These are phyloP conservation scores for sunflower (Helianthus annuus) DNA, from an alignment of 129 eudicot species.

Conservation along the genomic window DNA sequence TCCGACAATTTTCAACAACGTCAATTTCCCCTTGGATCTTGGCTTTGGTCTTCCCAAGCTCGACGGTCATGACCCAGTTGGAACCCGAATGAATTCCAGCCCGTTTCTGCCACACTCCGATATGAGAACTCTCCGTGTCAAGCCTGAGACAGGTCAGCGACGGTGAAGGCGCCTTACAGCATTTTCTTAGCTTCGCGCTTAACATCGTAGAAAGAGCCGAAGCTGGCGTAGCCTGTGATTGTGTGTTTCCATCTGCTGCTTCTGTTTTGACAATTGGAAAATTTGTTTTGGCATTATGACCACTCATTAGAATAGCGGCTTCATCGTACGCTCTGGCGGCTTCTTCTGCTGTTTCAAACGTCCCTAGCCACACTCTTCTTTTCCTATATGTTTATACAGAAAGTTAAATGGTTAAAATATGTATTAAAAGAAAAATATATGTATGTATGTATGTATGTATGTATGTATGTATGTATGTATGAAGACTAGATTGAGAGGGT, in stretches of 20 bases:
- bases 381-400: conserved; percentile 46
- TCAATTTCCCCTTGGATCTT: conserved; percentile 1
- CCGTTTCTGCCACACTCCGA: conserved; percentile 96
- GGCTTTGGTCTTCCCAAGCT: conserved; percentile 54
- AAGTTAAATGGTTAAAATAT: neutral
- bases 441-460: neutral
- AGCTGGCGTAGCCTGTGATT: conserved; percentile 19
- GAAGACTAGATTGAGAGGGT: neutral
- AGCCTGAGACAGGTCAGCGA: conserved; percentile 88
- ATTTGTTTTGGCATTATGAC: conserved; percentile 85
- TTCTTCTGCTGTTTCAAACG: conserved; percentile 94
- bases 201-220: conserved; percentile 58
- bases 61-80: conserved; percentile 93
- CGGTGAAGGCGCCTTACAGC: conserved; percentile 77
- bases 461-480: neutral
- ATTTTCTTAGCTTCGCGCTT: conserved; percentile 74
- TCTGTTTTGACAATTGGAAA: conserved; percentile 47
- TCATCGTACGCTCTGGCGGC: conserved; percentile 91
- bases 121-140: conserved; percentile 78
- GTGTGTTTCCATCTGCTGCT: neutral
- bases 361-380: conserved; percentile 93
- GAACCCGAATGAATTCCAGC: conserved; percentile 76
- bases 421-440: neutral
- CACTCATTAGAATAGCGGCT: conserved; percentile 90
- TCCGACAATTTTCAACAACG: conserved; percentile 17